phyloP scores from a whole-genome alignment of 768 basidiomycete species.

The Amylocystis lapponica region DNA sequence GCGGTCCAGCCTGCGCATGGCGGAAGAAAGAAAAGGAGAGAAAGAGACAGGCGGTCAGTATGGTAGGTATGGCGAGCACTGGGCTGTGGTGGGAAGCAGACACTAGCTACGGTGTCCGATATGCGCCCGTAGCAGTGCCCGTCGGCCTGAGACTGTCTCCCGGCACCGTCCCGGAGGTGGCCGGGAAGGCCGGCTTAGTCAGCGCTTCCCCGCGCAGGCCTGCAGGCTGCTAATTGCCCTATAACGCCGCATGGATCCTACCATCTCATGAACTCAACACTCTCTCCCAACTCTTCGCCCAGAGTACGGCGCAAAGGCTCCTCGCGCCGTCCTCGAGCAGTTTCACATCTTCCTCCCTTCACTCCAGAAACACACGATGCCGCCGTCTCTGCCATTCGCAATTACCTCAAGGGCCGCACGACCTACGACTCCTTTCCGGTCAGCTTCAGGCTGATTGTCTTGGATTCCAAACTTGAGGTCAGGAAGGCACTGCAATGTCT shows the following conservation, averaged over 20 bases:
- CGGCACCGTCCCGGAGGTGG: neutral
- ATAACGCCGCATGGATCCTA: neutral
- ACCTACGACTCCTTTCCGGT: conserved; percentile 98
- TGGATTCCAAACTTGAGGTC: conserved; percentile 93
- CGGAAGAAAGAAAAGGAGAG: conserved; percentile 1
- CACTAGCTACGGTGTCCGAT: conserved; percentile 6
- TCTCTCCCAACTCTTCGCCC: conserved; percentile 46
- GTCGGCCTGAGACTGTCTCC: neutral
- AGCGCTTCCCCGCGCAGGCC: conserved; percentile 4
- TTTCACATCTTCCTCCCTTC: conserved; percentile 50
- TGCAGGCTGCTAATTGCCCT: neutral
- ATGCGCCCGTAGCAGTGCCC: neutral
- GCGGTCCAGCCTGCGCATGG: conserved; percentile 6
- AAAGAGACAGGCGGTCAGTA: conserved; percentile 5
- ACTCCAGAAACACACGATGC: conserved; percentile 63
- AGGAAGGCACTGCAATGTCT: conserved; percentile 91
- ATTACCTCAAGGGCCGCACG: conserved; percentile 77
- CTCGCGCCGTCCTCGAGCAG: conserved; percentile 46
- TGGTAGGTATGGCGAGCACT: conserved; percentile 7
- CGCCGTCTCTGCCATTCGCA: conserved; percentile 65
- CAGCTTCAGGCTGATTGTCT: conserved; percentile 91
- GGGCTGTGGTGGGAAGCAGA: conserved; percentile 8
- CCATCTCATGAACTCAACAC: conserved; percentile 40
- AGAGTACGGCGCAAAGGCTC: conserved; percentile 53
- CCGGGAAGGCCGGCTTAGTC: conserved; percentile 7